These are phyloP conservation scores for Candida gigantensis DNA, from an alignment of 1,139 yeast species.

Conservation along the genomic window DNA sequence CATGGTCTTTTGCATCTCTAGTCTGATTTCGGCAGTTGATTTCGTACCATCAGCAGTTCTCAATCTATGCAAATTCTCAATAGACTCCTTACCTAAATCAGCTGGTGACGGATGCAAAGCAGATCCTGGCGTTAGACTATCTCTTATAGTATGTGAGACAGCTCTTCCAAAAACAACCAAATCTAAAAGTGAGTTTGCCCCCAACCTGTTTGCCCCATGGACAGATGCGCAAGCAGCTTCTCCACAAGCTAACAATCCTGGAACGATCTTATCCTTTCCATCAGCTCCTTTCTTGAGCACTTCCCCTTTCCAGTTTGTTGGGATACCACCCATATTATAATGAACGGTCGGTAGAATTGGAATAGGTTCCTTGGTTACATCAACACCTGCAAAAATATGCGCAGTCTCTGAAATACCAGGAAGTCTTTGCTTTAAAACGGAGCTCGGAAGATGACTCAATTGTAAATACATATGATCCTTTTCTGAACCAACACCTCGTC, in stretches of 20 bases:
- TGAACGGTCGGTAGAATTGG: slow-evolving; percentile 98
- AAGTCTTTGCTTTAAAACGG: slow-evolving; percentile 89
- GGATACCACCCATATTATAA: slow-evolving; percentile 99
- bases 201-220: slow-evolving; percentile 98
- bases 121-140: slow-evolving; percentile 79
- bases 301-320: slow-evolving; percentile 97
- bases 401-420: slow-evolving; percentile 99
- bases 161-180: slow-evolving; percentile 98
- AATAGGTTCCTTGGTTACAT: slow-evolving; percentile 98
- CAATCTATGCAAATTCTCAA: slow-evolving; percentile 83
- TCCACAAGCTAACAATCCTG: slow-evolving; percentile 96
- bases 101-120: slow-evolving; percentile 78
- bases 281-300: slow-evolving; percentile 78
- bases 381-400: slow-evolving; percentile 97
- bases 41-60: slow-evolving; percentile 83
- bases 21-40: slow-evolving; percentile 85
- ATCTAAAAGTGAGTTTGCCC: slow-evolving; percentile 96
- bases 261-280: slow-evolving; percentile 89
- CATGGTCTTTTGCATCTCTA: slow-evolving; percentile 93
- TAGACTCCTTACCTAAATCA: slow-evolving; percentile 85
- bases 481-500: slow-evolving; percentile 97
- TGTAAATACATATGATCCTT: slow-evolving; percentile 95
- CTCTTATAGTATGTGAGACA: slow-evolving; percentile 88
- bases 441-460: slow-evolving; percentile 88
- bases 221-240: slow-evolving; percentile 99